Conservation (phyloP, 2,329 filamentous ascomycete genomes). For the Sporothrix pallida region DNA sequence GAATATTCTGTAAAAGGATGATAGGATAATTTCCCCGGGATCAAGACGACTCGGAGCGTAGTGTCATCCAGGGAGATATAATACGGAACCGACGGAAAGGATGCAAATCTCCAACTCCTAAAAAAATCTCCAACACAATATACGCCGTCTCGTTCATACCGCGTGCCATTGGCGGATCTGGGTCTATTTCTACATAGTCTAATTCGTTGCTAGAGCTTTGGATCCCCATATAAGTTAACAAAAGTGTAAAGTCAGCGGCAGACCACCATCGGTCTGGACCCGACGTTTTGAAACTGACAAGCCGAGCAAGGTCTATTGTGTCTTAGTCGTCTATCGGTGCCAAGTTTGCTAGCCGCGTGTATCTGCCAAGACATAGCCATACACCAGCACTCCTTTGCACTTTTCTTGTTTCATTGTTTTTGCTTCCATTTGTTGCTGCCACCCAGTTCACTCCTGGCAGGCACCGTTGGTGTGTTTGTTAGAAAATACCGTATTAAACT, state of each 20-base stretch:
- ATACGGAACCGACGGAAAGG: neutral
- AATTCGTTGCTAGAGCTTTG: too few relatives aligned
- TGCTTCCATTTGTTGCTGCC: too few relatives aligned
- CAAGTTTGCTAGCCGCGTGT: neutral
- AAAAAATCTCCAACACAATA: neutral
- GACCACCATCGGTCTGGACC: too few relatives aligned
- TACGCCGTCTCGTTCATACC: too few relatives aligned
- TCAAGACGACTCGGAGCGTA: neutral
- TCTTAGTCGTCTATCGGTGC: neutral
- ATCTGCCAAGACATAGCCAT: neutral
- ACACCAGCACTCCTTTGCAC: neutral
- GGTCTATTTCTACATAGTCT: neutral
- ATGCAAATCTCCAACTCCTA: neutral
- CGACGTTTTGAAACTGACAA: too few relatives aligned
- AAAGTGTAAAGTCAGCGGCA: too few relatives aligned
- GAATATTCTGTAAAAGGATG: neutral
- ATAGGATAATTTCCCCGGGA: neutral
- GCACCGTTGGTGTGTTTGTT: too few relatives aligned
- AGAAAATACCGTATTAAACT: too few relatives aligned
- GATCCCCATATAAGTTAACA: too few relatives aligned
- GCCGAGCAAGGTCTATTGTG: too few relatives aligned
- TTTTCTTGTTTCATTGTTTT: neutral
- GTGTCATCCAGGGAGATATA: neutral
- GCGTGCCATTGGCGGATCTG: neutral
- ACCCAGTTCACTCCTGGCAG: too few relatives aligned